A percentile compares a stretch with the other conserved stretches of the same genome.
Conservation (phyloP, 2,329 filamentous ascomycete genomes). For the Sphaceloma murrayae region DNA sequence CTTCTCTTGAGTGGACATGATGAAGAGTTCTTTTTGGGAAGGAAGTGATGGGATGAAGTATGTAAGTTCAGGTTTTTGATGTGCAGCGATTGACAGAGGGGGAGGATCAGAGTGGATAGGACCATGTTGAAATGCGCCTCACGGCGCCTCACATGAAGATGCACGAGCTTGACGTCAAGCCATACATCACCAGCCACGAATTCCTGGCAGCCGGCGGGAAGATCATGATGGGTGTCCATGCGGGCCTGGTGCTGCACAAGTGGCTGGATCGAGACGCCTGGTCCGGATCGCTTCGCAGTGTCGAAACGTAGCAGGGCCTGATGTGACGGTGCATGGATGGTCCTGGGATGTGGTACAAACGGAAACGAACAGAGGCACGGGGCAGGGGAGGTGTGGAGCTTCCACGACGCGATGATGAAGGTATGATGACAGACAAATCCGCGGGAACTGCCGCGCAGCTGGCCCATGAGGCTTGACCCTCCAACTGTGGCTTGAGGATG, state of each 20-base stretch:
- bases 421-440: slow-evolving; percentile 10
- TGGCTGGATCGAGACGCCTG: slow-evolving; percentile 5
- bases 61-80: slow-evolving; percentile 9
- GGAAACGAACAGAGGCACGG: background rate
- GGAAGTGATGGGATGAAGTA: slow-evolving; percentile 1
- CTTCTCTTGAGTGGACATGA: slow-evolving; percentile 15
- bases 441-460: too few species aligned
- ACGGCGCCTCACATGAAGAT: slow-evolving; percentile 14
- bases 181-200: slow-evolving; percentile 17
- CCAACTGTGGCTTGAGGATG: slow-evolving; percentile 1
- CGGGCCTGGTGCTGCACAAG: background rate
- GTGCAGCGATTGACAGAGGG: slow-evolving; percentile 7
- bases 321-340: background rate
- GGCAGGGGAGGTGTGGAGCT: slow-evolving; percentile 11
- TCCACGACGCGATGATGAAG: slow-evolving; percentile 7
- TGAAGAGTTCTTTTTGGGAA: slow-evolving; percentile 11
- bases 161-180: slow-evolving; percentile 16
- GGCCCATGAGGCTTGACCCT: slow-evolving; percentile 8
- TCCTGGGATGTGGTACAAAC: background rate
- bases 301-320: slow-evolving; percentile 11
- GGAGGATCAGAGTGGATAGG: slow-evolving; percentile 1
- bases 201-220: slow-evolving; percentile 13
- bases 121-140: slow-evolving; percentile 16
- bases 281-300: slow-evolving; percentile 2
- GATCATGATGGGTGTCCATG: slow-evolving; percentile 2